Conservation (phyloP, 179 eudicot species). For the Spinacia oleracea region DNA sequence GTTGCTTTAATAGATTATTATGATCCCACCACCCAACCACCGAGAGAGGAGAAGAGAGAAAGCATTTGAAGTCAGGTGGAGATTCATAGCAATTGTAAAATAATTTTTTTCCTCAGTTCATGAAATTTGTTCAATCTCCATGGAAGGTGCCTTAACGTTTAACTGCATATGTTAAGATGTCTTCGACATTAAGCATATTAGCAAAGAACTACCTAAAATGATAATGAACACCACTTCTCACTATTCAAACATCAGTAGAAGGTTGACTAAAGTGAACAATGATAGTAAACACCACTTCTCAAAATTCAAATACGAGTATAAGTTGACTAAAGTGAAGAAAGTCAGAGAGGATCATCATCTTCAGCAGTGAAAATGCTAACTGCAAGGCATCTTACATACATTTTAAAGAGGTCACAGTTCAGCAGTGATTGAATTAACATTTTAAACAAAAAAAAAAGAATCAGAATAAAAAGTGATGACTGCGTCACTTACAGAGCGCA, state of each 20-base stretch:
- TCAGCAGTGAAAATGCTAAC: not conserved
- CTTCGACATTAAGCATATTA: not conserved
- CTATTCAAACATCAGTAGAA: not conserved
- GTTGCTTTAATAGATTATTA: not conserved
- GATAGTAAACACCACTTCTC: not conserved
- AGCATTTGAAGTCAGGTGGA: not conserved
- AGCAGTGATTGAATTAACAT: not conserved
- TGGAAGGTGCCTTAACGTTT: not conserved
- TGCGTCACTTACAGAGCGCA: conserved; percentile 82
- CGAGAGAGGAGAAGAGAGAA: not conserved
- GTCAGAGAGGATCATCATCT: not conserved
- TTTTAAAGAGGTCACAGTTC: not conserved
- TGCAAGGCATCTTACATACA: not conserved
- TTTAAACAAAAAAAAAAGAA: not conserved
- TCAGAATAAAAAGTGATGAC: not conserved
- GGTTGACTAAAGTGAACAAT: not conserved
- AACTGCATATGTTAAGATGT: not conserved
- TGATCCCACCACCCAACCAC: not conserved
- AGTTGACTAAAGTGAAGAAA: not conserved
- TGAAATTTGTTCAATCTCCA: not conserved
- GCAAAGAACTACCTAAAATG: not conserved
- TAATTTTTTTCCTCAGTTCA: not conserved
- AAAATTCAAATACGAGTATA: not conserved
- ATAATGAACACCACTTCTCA: not conserved
- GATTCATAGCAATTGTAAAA: not conserved